Percentiles rank a stretch among this genome's conserved stretches.
Conservation (phyloP, 805 yeast genomes). For the Zygoascus tannicola region DNA sequence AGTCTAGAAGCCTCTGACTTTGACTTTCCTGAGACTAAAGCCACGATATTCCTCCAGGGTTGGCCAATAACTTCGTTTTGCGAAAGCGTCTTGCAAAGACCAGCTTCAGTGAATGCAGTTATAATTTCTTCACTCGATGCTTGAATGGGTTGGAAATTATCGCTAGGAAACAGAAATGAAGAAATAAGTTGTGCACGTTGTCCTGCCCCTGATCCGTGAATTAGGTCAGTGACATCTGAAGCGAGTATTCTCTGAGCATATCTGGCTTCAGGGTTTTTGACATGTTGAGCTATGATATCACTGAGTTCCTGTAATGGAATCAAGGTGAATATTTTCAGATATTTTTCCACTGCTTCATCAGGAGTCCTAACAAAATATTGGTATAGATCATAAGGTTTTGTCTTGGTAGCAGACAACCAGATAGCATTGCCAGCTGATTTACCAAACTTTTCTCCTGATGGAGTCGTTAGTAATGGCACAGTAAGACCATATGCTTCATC, state of each 20-base stretch:
- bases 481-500: slow-evolving; percentile 58
- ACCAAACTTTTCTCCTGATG: slow-evolving; percentile 89
- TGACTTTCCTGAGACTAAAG: slow-evolving; percentile 34
- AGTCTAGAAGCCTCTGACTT: slow-evolving; percentile 50
- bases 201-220: slow-evolving; percentile 78
- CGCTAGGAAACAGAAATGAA: slow-evolving; percentile 11
- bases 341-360: slow-evolving; percentile 62
- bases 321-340: slow-evolving; percentile 70
- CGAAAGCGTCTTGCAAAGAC: slow-evolving; percentile 37
- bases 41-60: slow-evolving; percentile 45
- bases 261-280: slow-evolving; percentile 49
- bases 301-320: slow-evolving; percentile 57
- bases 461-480: slow-evolving; percentile 79
- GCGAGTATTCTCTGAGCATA: slow-evolving; percentile 74
- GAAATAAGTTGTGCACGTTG: slow-evolving; percentile 46
- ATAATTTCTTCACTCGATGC: slow-evolving; percentile 36
- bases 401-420: slow-evolving; percentile 65
- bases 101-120: slow-evolving; percentile 48
- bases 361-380: slow-evolving; percentile 76
- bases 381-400: slow-evolving; percentile 72
- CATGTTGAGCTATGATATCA: slow-evolving; percentile 44
- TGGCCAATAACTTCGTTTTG: slow-evolving; percentile 30
- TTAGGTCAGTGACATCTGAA: slow-evolving; percentile 71
- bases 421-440: slow-evolving; percentile 96
- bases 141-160: slow-evolving; percentile 26